Percentiles rank a stretch among this genome's conserved stretches.
phyloP scores from a whole-genome alignment of 805 yeast species.

The Saccharomycopsis capsularis region DNA sequence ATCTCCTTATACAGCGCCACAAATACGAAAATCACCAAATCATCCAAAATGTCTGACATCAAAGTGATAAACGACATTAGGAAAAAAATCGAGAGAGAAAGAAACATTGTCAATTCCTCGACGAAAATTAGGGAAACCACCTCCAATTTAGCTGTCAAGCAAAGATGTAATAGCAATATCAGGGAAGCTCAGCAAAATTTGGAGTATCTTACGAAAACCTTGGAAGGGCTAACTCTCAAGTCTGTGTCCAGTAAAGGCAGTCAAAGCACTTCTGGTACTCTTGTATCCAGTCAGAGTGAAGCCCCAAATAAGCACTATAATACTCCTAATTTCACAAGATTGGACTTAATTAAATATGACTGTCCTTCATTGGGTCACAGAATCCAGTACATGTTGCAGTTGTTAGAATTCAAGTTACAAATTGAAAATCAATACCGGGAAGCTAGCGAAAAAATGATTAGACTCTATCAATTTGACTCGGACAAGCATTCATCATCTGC shows the following conservation, averaged over 20 bases:
- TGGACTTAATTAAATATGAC: constrained; percentile 84
- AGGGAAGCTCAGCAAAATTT: constrained; percentile 89
- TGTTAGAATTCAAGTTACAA: constrained; percentile 85
- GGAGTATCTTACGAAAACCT: constrained; percentile 74
- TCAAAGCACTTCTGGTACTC: not conserved
- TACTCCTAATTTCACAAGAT: constrained; percentile 36
- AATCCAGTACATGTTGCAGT: constrained; percentile 92
- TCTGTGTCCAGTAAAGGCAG: not conserved
- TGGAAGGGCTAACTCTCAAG: constrained; percentile 43
- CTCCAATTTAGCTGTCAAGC: constrained; percentile 73
- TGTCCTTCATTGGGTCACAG: constrained; percentile 92
- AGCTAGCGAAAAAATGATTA: constrained; percentile 85
- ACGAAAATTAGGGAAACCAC: constrained; percentile 73
- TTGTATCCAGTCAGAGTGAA: not conserved
- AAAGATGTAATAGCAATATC: constrained; percentile 83
- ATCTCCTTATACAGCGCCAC: too few species aligned
- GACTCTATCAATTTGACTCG: constrained; percentile 83
- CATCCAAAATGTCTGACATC: constrained; percentile 30
- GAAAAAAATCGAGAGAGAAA: constrained; percentile 82
- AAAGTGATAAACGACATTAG: constrained; percentile 58
- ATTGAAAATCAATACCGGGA: constrained; percentile 90
- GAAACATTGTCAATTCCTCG: constrained; percentile 83
- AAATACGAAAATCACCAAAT: too few species aligned
- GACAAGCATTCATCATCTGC: constrained; percentile 79
- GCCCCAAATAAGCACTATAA: constrained; percentile 1